Evolutionary conservation across 139 green algal genomes (phyloP).

Genomic region (Picochlorum sp.): DNA sequence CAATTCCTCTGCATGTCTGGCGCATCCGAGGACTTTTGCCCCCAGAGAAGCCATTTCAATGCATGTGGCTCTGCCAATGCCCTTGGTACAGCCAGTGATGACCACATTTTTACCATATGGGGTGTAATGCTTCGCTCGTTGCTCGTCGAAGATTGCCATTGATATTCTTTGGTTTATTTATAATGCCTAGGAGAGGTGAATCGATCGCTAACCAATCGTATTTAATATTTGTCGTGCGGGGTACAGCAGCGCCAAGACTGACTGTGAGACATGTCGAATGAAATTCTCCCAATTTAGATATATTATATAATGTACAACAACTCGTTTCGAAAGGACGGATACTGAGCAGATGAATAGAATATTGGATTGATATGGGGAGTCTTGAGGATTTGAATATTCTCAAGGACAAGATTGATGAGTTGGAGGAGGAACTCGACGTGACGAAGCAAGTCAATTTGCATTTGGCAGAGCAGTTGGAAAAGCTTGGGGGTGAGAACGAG

Average conservation of each 20-base stretch:
- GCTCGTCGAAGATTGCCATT: not conserved
- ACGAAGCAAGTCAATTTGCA: constrained; percentile 35
- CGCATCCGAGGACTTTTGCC: constrained; percentile 46
- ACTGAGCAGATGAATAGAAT: too few species aligned
- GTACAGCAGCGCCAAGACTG: too few species aligned
- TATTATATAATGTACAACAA: too few species aligned
- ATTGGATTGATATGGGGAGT: too few species aligned
- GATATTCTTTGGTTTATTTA: not conserved
- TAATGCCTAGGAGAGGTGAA: too few species aligned
- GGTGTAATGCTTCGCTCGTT: constrained; percentile 3
- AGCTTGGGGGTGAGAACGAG: constrained; percentile 17
- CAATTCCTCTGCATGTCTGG: constrained; percentile 31
- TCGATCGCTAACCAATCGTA: too few species aligned
- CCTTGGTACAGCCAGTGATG: constrained; percentile 58
- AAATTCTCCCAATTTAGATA: too few species aligned
- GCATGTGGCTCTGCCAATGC: constrained; percentile 48
- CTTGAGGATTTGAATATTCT: not conserved
- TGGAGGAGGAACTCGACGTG: constrained; percentile 20
- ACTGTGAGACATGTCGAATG: too few species aligned
- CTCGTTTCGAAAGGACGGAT: too few species aligned
- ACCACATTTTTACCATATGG: constrained; percentile 18
- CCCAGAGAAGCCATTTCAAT: constrained; percentile 46
- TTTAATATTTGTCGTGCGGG: too few species aligned
- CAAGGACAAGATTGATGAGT: constrained; percentile 28
- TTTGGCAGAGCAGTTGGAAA: constrained; percentile 16